Base-by-base conservation (phyloP, 306 rosid species). In the Cicer yamashitae region DNA sequence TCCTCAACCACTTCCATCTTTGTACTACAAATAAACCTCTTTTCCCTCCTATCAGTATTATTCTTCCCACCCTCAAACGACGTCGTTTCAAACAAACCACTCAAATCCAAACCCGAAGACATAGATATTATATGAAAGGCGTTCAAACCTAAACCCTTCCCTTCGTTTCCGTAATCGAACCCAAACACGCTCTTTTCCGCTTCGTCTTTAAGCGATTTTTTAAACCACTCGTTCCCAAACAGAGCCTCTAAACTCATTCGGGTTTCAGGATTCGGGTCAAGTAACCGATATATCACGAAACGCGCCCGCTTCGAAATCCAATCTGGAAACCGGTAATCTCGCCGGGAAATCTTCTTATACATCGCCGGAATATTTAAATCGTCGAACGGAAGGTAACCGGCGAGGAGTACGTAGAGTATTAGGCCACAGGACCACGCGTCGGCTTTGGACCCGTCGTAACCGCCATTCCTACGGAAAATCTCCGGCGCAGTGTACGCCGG, bases 381-480 rank as follows among this genome's bases (percentile, higher is more conserved):
- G 66, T 76, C 77, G 79, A 93, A 93, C 0, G 98, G 97, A 0
- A 89, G 88, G 48, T 52, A 13, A 0, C 97, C 97, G 13, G 93
- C 81, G 15, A 93, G 92, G 30, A 93, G 40, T 0, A 82, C 85
- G 81, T 72, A 88, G 40, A 93, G 93, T 10, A 91, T 82, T 30
- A 93, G 87, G 7, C 97, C 98, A 54, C 96, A 91, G 0, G 98
- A 93, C 98, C 98, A 93, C 0, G 93, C 97, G 15, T 93, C 98
- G 7, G 97, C 92, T 52, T 87, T 88, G 0, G 93, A 73, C 0
- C 98, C 98, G 71, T 91, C 93, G 88, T 91, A 91, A 41, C 96
- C 84, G 46, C 91, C 84, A 8, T 68, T 71, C 8, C 89, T 82
- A 10, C 78, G 71, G 17, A 91, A 77, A 0, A 91, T 87, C 79